These are phyloP conservation scores for Hortaea werneckii DNA, from an alignment of 2,329 filamentous ascomycete genomes.

Conservation along the genomic window DNA sequence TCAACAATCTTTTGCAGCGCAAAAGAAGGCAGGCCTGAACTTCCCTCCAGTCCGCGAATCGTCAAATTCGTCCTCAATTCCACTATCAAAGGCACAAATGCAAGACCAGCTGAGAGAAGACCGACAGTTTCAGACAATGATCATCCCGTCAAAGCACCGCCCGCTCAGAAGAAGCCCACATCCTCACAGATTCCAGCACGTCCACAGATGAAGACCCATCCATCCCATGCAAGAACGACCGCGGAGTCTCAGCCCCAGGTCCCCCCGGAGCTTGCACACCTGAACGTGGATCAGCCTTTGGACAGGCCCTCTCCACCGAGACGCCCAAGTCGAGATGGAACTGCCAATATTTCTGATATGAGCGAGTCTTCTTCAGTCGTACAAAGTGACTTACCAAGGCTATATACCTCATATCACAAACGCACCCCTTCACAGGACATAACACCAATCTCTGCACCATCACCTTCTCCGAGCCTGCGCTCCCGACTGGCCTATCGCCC, in stretches of 20 bases:
- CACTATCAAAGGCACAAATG: conserved; percentile 24
- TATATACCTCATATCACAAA: conserved; percentile 40
- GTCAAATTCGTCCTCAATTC: conserved; percentile 54
- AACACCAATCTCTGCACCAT: conserved; percentile 24
- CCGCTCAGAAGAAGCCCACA: too few relatives aligned
- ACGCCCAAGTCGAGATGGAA: conserved; percentile 38
- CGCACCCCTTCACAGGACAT: conserved; percentile 39
- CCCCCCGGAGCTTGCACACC: conserved; percentile 36
- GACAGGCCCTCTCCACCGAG: conserved; percentile 32
- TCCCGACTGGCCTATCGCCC: conserved; percentile 28
- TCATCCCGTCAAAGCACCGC: too few relatives aligned
- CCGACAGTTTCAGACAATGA: too few relatives aligned
- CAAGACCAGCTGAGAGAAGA: too few relatives aligned
- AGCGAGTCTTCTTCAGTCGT: conserved; percentile 44
- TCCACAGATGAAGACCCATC: background rate
- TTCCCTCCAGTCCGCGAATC: conserved; percentile 53
- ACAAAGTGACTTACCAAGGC: conserved; percentile 44
- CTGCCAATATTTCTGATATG: conserved; percentile 32
- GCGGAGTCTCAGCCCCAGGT: conserved; percentile 7
- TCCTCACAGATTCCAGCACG: too few relatives aligned
- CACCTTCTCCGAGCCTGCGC: conserved; percentile 27
- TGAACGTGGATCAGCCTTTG: conserved; percentile 49
- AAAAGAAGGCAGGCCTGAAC: conserved; percentile 29
- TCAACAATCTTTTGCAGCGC: conserved; percentile 50
- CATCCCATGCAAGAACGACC: background rate